Conservation (phyloP, 352 stramenopile genomes). For the Globisporangium nagaii region DNA sequence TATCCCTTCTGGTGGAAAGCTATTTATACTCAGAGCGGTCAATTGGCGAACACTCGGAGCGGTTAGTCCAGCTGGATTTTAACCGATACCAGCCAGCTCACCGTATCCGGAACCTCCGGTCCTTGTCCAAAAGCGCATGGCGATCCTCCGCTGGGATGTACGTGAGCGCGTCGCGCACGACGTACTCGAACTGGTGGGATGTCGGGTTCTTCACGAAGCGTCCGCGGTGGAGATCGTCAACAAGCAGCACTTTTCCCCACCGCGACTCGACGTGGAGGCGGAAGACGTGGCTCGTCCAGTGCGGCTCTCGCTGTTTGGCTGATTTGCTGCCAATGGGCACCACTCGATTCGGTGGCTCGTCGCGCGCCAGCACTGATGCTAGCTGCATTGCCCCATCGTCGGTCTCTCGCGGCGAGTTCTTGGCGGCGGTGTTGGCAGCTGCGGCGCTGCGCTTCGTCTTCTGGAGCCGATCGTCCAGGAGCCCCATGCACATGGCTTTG, state of each 20-base stretch:
- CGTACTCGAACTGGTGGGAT: constrained; percentile 7
- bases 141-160: not conserved
- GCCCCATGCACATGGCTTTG: constrained; percentile 5
- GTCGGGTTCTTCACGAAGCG: constrained; percentile 22
- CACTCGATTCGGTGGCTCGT: not conserved
- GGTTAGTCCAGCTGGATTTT: too few species aligned
- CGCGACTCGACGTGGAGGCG: constrained; percentile 43
- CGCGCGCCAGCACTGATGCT: too few species aligned
- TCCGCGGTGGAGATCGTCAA: constrained; percentile 26
- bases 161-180: not conserved
- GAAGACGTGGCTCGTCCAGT: not conserved
- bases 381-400: too few species aligned
- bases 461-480: not conserved
- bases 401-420: not conserved
- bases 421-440: not conserved
- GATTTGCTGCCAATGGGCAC: not conserved
- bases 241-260: constrained; percentile 27
- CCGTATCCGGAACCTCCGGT: not conserved
- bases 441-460: not conserved
- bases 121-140: not conserved
- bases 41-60: too few species aligned
- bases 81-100: too few species aligned
- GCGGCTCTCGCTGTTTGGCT: not conserved
- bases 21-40: too few species aligned
- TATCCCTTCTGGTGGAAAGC: too few species aligned